Evolutionary conservation across 2,329 filamentous ascomycete genomes (phyloP).

Genomic region (Tetracladium maxilliforme): DNA sequence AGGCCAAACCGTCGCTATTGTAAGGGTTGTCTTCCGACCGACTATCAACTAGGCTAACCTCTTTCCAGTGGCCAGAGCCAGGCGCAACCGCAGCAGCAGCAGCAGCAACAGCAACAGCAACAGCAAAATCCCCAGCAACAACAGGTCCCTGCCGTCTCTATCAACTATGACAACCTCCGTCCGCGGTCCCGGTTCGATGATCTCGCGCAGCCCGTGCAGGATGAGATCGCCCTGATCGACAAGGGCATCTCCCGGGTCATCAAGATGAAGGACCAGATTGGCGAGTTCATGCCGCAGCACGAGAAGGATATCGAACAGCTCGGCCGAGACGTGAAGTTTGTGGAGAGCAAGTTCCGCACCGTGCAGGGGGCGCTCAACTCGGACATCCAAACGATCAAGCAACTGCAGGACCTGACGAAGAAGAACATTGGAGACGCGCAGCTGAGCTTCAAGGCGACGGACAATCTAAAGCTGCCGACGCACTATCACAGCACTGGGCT

Average conservation of each 20-base stretch:
- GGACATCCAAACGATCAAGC: slow-evolving; percentile 44
- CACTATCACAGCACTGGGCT: too few relatives aligned
- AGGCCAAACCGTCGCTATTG: too few relatives aligned
- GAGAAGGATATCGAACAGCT: slow-evolving; percentile 49
- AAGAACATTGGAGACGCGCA: slow-evolving; percentile 57
- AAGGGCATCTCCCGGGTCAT: slow-evolving; percentile 70
- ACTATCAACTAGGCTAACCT: too few relatives aligned
- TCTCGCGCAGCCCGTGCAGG: slow-evolving; percentile 68
- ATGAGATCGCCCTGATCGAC: slow-evolving; percentile 65
- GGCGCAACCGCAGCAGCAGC: too few relatives aligned
- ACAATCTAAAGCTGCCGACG: slow-evolving; percentile 57
- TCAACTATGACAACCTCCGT: slow-evolving; percentile 65
- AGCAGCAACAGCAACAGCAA: too few relatives aligned
- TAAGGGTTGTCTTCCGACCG: too few relatives aligned
- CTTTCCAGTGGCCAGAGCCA: too few relatives aligned
- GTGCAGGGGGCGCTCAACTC: slow-evolving; percentile 47
- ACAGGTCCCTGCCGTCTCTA: slow-evolving; percentile 56
- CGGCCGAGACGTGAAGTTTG: slow-evolving; percentile 47
- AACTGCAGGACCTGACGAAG: slow-evolving; percentile 39
- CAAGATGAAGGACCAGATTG: slow-evolving; percentile 60
- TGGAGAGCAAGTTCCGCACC: slow-evolving; percentile 44
- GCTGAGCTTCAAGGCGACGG: slow-evolving; percentile 57
- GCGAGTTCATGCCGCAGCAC: slow-evolving; percentile 50
- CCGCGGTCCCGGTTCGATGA: slow-evolving; percentile 88
- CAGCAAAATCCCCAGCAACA: slow-evolving; percentile 28